phyloP scores from a whole-genome alignment of 2,329 filamentous ascomycete genomes.

The Aspergillus tanneri region DNA sequence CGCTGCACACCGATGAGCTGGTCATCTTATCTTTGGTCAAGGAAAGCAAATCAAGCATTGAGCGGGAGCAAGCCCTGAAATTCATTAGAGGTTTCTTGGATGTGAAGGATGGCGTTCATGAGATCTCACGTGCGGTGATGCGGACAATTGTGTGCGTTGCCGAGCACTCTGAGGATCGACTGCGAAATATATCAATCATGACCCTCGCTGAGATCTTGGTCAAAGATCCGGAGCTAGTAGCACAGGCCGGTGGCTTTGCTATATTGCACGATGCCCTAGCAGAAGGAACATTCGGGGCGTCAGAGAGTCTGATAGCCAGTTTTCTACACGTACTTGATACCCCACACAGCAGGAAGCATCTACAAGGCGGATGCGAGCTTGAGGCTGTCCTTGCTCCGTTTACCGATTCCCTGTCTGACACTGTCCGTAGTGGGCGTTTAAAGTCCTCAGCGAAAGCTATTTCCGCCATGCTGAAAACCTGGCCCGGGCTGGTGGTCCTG shows the following conservation, averaged over 20 bases:
- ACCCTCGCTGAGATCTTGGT: constrained; percentile 90
- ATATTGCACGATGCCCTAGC: constrained; percentile 88
- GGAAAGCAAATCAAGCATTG: constrained; percentile 93
- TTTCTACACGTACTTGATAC: constrained; percentile 87
- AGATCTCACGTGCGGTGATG: constrained; percentile 83
- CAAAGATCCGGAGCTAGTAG: constrained; percentile 75
- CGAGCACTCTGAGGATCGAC: constrained; percentile 77
- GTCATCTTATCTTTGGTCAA: constrained; percentile 92
- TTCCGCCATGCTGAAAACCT: constrained; percentile 83
- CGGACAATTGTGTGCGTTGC: constrained; percentile 89
- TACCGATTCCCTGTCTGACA: constrained; percentile 69
- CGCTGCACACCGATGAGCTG: constrained; percentile 85
- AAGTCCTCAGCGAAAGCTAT: constrained; percentile 93
- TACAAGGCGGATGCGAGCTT: constrained; percentile 85
- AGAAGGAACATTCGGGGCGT: constrained; percentile 87
- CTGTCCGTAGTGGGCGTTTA: constrained; percentile 61
- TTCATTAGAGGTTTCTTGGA: constrained; percentile 94
- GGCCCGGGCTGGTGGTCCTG: constrained; percentile 86
- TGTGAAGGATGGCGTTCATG: constrained; percentile 85
- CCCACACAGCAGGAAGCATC: constrained; percentile 73
- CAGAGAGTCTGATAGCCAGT: constrained; percentile 82
- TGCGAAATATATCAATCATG: constrained; percentile 87
- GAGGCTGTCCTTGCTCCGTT: constrained; percentile 89
- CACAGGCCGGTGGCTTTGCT: constrained; percentile 79
- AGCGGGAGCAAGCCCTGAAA: constrained; percentile 94